These are phyloP conservation scores for Penicillium frequentans DNA, from an alignment of 2,329 filamentous ascomycete species.

Conservation along the genomic window DNA sequence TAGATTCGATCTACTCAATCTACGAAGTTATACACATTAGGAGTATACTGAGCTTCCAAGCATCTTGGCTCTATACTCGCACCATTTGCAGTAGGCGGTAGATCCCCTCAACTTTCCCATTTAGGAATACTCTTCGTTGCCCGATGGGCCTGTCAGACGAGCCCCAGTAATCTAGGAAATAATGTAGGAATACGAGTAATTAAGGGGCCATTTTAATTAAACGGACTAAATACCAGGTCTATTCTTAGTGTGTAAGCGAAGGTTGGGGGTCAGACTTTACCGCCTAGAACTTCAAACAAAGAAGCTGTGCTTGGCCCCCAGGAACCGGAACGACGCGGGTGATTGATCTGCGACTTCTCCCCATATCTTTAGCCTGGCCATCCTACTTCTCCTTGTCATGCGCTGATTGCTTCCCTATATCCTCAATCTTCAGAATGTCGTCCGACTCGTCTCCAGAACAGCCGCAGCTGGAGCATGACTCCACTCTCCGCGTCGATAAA, in stretches of 20 bases:
- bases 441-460: slow-evolving; percentile 28
- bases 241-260: not conserved
- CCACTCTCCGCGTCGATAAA: slow-evolving; percentile 55
- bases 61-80: too few relatives aligned
- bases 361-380: not conserved
- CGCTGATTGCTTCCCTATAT: slow-evolving; percentile 9
- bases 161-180: not conserved
- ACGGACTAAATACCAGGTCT: not conserved
- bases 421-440: slow-evolving; percentile 11
- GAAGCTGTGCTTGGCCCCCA: not conserved
- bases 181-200: not conserved
- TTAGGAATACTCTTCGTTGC: not conserved
- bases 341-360: not conserved
- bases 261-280: not conserved
- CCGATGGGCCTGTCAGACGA: not conserved
- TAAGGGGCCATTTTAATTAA: not conserved
- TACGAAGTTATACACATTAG: not conserved
- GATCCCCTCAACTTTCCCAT: not conserved
- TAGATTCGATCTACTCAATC: too few relatives aligned
- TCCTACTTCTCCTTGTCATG: not conserved
- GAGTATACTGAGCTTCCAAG: too few relatives aligned
- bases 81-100: not conserved
- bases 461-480: slow-evolving; percentile 38
- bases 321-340: not conserved
- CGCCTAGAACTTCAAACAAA: not conserved